phyloP scores from a whole-genome alignment of 768 basidiomycete genomes.

The Solioccasus polychromus region DNA sequence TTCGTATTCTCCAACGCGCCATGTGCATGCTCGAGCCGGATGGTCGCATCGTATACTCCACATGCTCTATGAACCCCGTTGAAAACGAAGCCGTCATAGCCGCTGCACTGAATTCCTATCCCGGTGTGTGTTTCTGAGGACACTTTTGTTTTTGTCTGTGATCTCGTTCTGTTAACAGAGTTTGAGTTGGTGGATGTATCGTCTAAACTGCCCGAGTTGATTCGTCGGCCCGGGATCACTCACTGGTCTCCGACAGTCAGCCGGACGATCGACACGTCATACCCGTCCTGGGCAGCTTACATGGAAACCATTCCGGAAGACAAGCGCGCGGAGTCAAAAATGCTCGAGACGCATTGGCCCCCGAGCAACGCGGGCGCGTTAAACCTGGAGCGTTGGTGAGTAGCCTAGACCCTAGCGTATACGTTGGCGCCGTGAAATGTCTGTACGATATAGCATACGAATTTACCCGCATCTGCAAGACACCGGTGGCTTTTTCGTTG shows the following conservation, averaged over 20 bases:
- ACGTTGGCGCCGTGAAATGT: background rate
- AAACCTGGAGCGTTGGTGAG: slow-evolving; percentile 72
- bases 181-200: slow-evolving; percentile 83
- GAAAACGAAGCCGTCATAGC: slow-evolving; percentile 97
- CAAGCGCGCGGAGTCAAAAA: slow-evolving; percentile 52
- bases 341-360: slow-evolving; percentile 79
- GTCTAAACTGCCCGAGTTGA: slow-evolving; percentile 63
- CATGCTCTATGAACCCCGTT: slow-evolving; percentile 93
- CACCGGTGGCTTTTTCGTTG: slow-evolving; percentile 97
- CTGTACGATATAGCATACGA: slow-evolving; percentile 55
- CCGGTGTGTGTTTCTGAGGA: slow-evolving; percentile 43
- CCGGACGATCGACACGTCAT: slow-evolving; percentile 46
- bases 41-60: slow-evolving; percentile 97
- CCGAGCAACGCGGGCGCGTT: slow-evolving; percentile 58
- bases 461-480: slow-evolving; percentile 96
- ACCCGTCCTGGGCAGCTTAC: slow-evolving; percentile 62
- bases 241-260: slow-evolving; percentile 76
- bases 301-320: slow-evolving; percentile 46
- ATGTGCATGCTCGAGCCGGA: slow-evolving; percentile 80
- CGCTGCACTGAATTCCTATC: slow-evolving; percentile 68
- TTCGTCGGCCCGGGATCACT: slow-evolving; percentile 71
- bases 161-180: slow-evolving; percentile 35
- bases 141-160: background rate
- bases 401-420: background rate
- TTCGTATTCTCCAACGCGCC: slow-evolving; percentile 87